These are phyloP conservation scores for Acacia acuminata DNA, from an alignment of 306 rosid genomes.

Conservation along the genomic window DNA sequence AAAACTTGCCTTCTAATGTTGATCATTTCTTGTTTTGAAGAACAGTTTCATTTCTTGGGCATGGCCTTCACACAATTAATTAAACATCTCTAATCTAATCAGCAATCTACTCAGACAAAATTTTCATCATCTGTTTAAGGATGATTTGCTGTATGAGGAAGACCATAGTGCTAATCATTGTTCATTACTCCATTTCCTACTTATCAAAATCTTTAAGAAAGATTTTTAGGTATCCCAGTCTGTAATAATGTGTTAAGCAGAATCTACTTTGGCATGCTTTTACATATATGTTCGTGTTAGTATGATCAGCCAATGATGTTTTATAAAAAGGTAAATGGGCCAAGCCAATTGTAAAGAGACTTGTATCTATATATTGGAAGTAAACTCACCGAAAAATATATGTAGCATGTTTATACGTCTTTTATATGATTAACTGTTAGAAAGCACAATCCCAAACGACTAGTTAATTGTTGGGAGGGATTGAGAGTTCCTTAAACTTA, in stretches of 20 bases:
- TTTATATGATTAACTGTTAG: background rate
- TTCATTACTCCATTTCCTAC: background rate
- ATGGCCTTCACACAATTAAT: slow-evolving; percentile 8
- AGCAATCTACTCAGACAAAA: background rate
- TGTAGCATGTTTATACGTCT: background rate
- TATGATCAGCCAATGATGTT: background rate
- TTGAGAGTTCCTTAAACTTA: too few species aligned
- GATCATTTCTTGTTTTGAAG: slow-evolving; percentile 8
- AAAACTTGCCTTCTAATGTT: slow-evolving; percentile 16
- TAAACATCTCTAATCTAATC: slow-evolving; percentile 3
- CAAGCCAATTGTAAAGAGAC: background rate
- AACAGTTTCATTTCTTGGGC: background rate
- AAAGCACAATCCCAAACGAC: too few species aligned
- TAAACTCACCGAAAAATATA: background rate
- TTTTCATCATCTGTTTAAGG: background rate
- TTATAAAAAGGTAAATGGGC: background rate
- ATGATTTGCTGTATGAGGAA: background rate
- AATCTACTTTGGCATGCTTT: background rate
- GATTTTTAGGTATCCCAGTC: background rate
- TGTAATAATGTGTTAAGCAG: background rate
- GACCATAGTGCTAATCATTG: background rate
- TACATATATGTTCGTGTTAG: background rate
- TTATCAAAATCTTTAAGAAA: background rate
- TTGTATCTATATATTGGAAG: background rate
- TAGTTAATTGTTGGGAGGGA: too few species aligned